phyloP scores from a whole-genome alignment of 1,284 basidiomycete genomes.

The Cryptococcus sp. region DNA sequence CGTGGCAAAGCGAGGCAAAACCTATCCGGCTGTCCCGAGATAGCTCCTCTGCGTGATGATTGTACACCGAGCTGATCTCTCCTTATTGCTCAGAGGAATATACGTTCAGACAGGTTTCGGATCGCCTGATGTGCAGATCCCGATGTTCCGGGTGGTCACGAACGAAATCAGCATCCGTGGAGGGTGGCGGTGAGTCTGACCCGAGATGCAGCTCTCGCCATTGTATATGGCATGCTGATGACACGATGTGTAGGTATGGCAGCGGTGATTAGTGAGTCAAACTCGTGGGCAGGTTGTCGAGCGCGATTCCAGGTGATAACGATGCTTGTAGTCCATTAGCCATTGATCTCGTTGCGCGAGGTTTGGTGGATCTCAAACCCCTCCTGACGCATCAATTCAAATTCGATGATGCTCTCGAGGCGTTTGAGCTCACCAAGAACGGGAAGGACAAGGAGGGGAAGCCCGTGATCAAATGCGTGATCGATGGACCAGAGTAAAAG shows the following conservation, averaged over 20 bases:
- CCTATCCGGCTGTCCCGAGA: too few species aligned
- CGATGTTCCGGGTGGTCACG: slow-evolving; percentile 46
- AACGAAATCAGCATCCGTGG: slow-evolving; percentile 51
- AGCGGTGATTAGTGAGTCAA: slow-evolving; percentile 43
- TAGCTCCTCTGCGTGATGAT: neutral
- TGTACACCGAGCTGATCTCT: neutral
- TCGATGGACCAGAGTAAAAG: slow-evolving; percentile 46
- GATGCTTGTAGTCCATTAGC: slow-evolving; percentile 50
- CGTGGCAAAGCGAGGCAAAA: too few species aligned
- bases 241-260: slow-evolving; percentile 25
- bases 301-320: neutral
- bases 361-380: slow-evolving; percentile 59
- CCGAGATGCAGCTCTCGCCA: neutral
- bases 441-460: slow-evolving; percentile 72
- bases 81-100: slow-evolving; percentile 28
- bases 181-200: slow-evolving; percentile 47
- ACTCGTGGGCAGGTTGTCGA: neutral
- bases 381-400: slow-evolving; percentile 63
- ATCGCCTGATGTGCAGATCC: slow-evolving; percentile 46
- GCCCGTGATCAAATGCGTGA: slow-evolving; percentile 52
- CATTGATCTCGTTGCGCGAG: slow-evolving; percentile 59
- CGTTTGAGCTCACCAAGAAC: slow-evolving; percentile 59
- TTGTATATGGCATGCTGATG: neutral
- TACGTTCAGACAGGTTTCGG: slow-evolving; percentile 52
- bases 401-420: slow-evolving; percentile 58